A percentile compares a stretch with the other conserved stretches of the same genome.
Evolutionary conservation across 805 yeast genomes (phyloP).

Genomic region (Ogataea pignaliae): DNA sequence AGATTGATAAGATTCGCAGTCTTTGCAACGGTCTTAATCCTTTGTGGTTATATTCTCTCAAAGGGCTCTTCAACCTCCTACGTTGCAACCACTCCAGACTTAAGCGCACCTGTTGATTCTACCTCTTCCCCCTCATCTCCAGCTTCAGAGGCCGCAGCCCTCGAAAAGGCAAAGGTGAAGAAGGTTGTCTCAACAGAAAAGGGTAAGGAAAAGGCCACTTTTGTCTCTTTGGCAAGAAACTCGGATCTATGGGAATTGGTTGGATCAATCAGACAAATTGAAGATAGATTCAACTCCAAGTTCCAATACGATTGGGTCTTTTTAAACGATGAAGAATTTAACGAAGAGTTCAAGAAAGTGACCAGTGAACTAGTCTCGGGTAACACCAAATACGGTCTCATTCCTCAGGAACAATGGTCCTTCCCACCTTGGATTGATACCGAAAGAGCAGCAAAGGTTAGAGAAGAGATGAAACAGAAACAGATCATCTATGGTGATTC

Average conservation of each 20-base stretch:
- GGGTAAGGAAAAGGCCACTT: conserved; percentile 64
- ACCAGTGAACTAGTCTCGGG: conserved; percentile 74
- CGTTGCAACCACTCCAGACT: conserved; percentile 3
- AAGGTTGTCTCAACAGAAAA: conserved; percentile 8
- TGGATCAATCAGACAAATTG: conserved; percentile 69
- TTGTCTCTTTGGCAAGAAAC: conserved; percentile 77
- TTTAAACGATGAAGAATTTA: conserved; percentile 80
- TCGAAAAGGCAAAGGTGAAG: not conserved
- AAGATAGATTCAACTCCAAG: conserved; percentile 81
- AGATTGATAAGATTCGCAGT: conserved; percentile 44
- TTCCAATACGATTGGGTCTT: conserved; percentile 94
- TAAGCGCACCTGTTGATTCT: conserved; percentile 3
- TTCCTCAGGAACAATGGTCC: conserved; percentile 85
- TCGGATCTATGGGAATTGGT: conserved; percentile 59
- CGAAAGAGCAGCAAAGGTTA: conserved; percentile 54
- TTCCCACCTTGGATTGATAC: conserved; percentile 81
- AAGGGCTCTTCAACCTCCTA: conserved; percentile 39
- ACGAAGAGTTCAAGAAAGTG: conserved; percentile 70
- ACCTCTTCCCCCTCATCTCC: conserved; percentile 9
- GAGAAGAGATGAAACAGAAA: conserved; percentile 47
- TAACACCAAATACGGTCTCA: conserved; percentile 66
- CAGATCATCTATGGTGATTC: conserved; percentile 62
- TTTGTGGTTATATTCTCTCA: conserved; percentile 45
- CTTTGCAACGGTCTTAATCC: conserved; percentile 40
- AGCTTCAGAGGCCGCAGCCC: conserved; percentile 6